phyloP scores from a whole-genome alignment of 306 rosid genomes.

The Medicago arabica region DNA sequence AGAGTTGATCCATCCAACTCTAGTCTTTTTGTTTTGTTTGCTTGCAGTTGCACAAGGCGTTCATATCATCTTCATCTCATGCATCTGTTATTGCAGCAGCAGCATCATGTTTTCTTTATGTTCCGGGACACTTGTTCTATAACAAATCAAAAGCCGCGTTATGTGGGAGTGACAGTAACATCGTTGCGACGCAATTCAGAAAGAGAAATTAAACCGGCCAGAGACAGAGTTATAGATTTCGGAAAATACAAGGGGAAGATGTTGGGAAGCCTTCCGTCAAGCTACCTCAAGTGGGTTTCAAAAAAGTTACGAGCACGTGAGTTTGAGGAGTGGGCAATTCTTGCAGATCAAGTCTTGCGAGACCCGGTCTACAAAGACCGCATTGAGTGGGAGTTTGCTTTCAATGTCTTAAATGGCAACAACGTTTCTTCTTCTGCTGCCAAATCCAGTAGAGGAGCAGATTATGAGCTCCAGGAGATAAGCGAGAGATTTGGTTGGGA shows the following conservation, averaged over 20 bases:
- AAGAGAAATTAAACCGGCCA: neutral
- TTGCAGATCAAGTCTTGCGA: conserved; percentile 69
- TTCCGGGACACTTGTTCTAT: neutral
- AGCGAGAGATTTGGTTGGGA: conserved; percentile 78
- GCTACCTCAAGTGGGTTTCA: conserved; percentile 73
- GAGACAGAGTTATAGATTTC: conserved; percentile 65
- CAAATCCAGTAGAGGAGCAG: neutral
- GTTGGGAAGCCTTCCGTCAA: conserved; percentile 70
- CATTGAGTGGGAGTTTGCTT: conserved; percentile 68
- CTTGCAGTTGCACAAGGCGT: neutral
- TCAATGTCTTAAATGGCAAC: conserved; percentile 44
- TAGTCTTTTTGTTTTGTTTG: no score
- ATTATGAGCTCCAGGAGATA: conserved; percentile 50
- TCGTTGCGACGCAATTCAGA: neutral
- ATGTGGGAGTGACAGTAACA: neutral
- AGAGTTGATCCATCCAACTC: no score
- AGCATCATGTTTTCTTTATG: neutral
- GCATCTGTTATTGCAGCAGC: neutral
- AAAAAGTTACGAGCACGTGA: conserved; percentile 57
- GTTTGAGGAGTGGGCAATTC: conserved; percentile 59
- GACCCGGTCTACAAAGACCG: conserved; percentile 69
- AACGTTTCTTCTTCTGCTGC: neutral
- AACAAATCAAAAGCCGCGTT: neutral
- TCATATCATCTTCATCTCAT: neutral
- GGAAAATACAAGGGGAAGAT: conserved; percentile 73